These are phyloP conservation scores for Lanmaoa rubissima DNA, from an alignment of 768 basidiomycete genomes.

Conservation along the genomic window DNA sequence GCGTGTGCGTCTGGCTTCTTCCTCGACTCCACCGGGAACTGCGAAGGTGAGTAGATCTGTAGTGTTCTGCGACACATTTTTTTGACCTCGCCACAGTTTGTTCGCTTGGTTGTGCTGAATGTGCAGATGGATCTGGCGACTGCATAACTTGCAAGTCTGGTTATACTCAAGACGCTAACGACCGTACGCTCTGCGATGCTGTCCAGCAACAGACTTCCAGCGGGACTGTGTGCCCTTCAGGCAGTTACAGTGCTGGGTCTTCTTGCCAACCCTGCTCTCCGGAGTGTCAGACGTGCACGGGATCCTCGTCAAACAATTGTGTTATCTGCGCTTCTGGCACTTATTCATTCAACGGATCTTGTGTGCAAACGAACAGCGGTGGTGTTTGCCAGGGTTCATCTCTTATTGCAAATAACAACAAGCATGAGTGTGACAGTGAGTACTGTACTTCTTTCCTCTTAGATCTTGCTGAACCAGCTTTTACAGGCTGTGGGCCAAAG, in stretches of 20 bases:
- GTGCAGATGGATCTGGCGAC: slow-evolving; percentile 63
- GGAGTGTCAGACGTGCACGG: slow-evolving; percentile 69
- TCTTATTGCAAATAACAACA: slow-evolving; percentile 77
- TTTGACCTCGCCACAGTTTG: slow-evolving; percentile 49
- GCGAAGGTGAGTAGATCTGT: slow-evolving; percentile 49
- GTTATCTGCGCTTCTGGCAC: slow-evolving; percentile 61
- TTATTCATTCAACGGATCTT: slow-evolving; percentile 64
- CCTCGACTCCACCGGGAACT: slow-evolving; percentile 64
- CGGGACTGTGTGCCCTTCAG: slow-evolving; percentile 60
- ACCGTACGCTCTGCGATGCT: slow-evolving; percentile 64
- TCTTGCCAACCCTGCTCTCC: slow-evolving; percentile 60
- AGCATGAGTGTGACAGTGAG: slow-evolving; percentile 79
- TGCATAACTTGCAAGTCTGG: slow-evolving; percentile 73
- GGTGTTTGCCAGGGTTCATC: slow-evolving; percentile 74
- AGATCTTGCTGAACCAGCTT: neutral
- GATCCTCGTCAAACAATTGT: slow-evolving; percentile 67
- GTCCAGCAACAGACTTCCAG: slow-evolving; percentile 46
- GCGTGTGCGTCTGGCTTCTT: slow-evolving; percentile 78
- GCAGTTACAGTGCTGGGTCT: slow-evolving; percentile 58
- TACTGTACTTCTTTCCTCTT: neutral
- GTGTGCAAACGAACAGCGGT: slow-evolving; percentile 60
- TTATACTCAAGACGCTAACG: slow-evolving; percentile 64
- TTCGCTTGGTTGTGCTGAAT: slow-evolving; percentile 66
- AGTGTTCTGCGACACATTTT: neutral
- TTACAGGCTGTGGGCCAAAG: slow-evolving; percentile 73